Conservation (phyloP, 148 eudicot genomes). For the Cornus kousa region DNA sequence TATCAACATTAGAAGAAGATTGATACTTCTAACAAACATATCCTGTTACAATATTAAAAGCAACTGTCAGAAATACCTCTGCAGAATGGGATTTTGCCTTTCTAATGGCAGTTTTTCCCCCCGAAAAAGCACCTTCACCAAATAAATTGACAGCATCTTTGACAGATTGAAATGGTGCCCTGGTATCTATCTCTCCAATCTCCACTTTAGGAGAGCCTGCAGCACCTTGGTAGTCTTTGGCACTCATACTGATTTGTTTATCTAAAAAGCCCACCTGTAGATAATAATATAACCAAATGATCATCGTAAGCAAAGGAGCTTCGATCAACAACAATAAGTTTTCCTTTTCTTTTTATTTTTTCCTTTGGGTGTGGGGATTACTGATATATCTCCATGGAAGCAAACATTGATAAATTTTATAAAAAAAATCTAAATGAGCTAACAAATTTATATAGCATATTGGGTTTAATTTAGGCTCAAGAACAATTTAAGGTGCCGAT, state of each 20-base stretch:
- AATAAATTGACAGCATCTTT: conserved; percentile 95
- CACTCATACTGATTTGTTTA: conserved; percentile 28
- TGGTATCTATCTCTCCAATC: conserved; percentile 95
- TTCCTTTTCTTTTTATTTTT: too few relatives aligned
- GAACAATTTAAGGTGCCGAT: too few relatives aligned
- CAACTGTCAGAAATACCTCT: conserved; percentile 49
- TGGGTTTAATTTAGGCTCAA: too few relatives aligned
- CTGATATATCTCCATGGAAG: too few relatives aligned
- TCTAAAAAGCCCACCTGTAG: too few relatives aligned
- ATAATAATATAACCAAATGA: too few relatives aligned
- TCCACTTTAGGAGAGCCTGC: conserved; percentile 63
- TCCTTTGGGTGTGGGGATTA: too few relatives aligned
- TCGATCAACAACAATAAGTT: too few relatives aligned
- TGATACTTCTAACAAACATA: background rate
- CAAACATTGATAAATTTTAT: too few relatives aligned
- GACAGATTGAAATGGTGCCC: conserved; percentile 97
- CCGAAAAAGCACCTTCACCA: conserved; percentile 81
- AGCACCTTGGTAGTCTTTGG: conserved; percentile 47
- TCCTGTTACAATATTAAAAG: background rate
- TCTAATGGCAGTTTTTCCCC: conserved; percentile 61
- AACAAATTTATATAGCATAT: too few relatives aligned
- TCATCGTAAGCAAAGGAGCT: too few relatives aligned
- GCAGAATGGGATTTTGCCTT: conserved; percentile 67
- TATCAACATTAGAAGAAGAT: background rate
- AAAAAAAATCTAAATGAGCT: too few relatives aligned